Evolutionary conservation across 2,329 filamentous ascomycete genomes (phyloP).

Genomic region (Trichoderma oligosporum): DNA sequence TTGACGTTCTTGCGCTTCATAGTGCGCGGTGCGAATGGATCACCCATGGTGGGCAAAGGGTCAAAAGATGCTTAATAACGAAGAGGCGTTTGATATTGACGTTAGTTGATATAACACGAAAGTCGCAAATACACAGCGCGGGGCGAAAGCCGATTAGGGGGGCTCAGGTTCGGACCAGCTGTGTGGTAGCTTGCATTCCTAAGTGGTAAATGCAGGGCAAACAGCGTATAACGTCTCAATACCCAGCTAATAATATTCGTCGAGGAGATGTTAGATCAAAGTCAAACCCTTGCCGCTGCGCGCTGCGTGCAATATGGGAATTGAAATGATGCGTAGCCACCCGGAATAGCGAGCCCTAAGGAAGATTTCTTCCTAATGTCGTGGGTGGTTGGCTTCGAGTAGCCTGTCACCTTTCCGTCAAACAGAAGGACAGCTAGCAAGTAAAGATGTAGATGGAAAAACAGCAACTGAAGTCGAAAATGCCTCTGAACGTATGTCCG

Average conservation of each 20-base stretch:
- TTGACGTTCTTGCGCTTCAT: constrained; percentile 99
- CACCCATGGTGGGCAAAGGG: constrained; percentile 49
- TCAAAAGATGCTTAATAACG: background rate
- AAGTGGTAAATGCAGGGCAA: constrained; percentile 19
- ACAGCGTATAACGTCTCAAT: background rate
- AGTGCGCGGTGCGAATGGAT: constrained; percentile 65
- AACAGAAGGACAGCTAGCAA: background rate
- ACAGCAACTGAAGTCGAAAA: constrained; percentile 1
- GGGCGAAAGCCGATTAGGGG: background rate
- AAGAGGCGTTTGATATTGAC: constrained; percentile 1
- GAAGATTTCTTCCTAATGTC: constrained; percentile 16
- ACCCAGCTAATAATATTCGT: background rate
- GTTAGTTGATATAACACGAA: background rate
- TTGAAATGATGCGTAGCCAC: background rate
- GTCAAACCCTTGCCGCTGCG: background rate
- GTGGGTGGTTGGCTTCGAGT: background rate
- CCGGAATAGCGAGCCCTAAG: background rate
- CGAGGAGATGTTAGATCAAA: background rate
- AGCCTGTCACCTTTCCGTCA: background rate
- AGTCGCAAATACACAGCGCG: background rate
- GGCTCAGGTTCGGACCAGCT: constrained; percentile 22
- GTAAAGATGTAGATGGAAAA: background rate
- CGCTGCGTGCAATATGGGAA: background rate
- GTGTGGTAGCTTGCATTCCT: constrained; percentile 22
- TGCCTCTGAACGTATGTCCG: constrained; percentile 17